phyloP scores from a whole-genome alignment of 1,284 basidiomycete genomes.

The Malassezia slooffiae region DNA sequence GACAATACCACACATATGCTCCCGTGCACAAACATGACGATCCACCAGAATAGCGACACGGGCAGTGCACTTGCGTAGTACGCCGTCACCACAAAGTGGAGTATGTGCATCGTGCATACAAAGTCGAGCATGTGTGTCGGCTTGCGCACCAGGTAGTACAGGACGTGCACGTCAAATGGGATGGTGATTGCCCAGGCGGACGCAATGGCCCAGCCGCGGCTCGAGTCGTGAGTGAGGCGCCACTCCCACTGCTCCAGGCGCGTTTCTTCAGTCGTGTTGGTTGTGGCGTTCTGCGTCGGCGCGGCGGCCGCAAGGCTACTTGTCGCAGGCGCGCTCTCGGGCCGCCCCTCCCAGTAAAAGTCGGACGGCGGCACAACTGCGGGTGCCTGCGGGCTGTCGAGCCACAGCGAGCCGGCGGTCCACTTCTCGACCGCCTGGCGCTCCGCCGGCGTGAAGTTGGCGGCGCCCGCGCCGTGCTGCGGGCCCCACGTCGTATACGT shows the following conservation, averaged over 20 bases:
- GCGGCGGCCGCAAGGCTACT: slow-evolving; percentile 15
- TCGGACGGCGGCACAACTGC: not conserved
- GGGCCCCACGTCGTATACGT: slow-evolving; percentile 3
- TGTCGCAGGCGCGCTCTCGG: slow-evolving; percentile 2
- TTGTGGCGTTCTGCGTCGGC: slow-evolving; percentile 11
- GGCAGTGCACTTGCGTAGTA: slow-evolving; percentile 81
- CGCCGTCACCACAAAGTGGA: slow-evolving; percentile 79
- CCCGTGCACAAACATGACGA: slow-evolving; percentile 60
- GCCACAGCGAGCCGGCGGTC: slow-evolving; percentile 64
- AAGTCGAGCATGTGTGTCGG: slow-evolving; percentile 93
- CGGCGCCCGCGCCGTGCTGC: not conserved
- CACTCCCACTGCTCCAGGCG: slow-evolving; percentile 51
- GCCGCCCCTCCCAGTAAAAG: slow-evolving; percentile 10
- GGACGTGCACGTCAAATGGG: slow-evolving; percentile 56
- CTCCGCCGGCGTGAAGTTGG: slow-evolving; percentile 7
- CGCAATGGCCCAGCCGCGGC: slow-evolving; percentile 12
- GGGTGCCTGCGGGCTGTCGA: slow-evolving; percentile 51
- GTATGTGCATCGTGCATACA: slow-evolving; percentile 73
- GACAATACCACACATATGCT: slow-evolving; percentile 66
- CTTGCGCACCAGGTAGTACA: slow-evolving; percentile 74
- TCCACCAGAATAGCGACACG: slow-evolving; percentile 50
- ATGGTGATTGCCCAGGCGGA: slow-evolving; percentile 4
- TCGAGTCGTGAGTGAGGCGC: slow-evolving; percentile 44
- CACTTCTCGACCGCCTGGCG: slow-evolving; percentile 53
- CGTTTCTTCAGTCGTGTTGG: slow-evolving; percentile 49